These are phyloP conservation scores for Solanum etuberosum DNA, from an alignment of 257 asterid species.

Conservation along the genomic window DNA sequence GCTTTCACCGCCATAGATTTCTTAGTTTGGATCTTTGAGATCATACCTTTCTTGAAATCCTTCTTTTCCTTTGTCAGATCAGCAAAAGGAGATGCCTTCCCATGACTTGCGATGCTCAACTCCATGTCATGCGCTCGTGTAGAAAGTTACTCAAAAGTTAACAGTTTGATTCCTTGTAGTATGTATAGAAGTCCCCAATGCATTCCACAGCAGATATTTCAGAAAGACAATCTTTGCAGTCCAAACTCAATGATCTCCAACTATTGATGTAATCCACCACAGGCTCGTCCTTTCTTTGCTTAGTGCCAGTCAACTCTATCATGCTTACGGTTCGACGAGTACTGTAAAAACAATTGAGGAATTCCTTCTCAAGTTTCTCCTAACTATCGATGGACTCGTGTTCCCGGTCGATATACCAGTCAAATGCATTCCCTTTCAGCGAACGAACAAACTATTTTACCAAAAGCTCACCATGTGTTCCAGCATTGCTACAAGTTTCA, in stretches of 20 bases:
- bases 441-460: too few species aligned
- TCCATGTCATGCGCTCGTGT: not conserved
- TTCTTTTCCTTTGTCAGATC: not conserved
- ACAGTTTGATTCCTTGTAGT: not conserved
- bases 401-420: too few species aligned
- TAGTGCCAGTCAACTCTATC: not conserved
- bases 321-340: not conserved
- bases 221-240: not conserved
- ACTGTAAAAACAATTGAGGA: too few species aligned
- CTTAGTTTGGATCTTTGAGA: too few species aligned
- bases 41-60: not conserved
- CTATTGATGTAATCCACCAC: not conserved
- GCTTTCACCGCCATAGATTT: too few species aligned
- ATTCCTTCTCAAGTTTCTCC: too few species aligned
- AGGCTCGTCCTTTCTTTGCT: not conserved
- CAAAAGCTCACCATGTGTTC: too few species aligned
- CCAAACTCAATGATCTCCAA: not conserved
- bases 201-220: not conserved
- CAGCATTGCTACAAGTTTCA: too few species aligned
- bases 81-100: not conserved
- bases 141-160: not conserved
- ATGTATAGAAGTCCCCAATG: not conserved
- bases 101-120: not conserved
- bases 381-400: too few species aligned
- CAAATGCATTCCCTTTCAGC: too few species aligned